Evolutionary conservation across 306 rosid species (phyloP).

Genomic region (Styphnolobium japonicum): DNA sequence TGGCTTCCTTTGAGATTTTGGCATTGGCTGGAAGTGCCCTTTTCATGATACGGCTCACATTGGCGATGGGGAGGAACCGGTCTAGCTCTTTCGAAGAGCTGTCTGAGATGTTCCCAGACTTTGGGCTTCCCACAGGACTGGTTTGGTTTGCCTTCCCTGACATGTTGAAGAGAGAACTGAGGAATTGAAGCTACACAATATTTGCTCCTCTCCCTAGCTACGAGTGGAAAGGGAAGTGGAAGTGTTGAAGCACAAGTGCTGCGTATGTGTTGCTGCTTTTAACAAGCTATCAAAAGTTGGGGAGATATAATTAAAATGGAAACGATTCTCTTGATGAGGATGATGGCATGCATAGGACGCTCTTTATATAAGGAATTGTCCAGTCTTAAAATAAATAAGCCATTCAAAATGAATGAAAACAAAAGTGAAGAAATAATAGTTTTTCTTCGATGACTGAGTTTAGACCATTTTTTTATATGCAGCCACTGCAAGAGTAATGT

Average conservation of each 20-base stretch:
- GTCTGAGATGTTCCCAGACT: conserved; percentile 65
- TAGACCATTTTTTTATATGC: not conserved
- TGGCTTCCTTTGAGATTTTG: conserved; percentile 83
- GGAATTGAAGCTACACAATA: conserved; percentile 7
- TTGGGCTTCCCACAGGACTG: conserved; percentile 74
- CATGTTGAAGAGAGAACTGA: conserved; percentile 36
- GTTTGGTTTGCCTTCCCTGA: conserved; percentile 51
- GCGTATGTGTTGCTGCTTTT: conserved; percentile 29
- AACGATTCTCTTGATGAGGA: conserved; percentile 27
- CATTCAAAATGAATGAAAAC: not conserved
- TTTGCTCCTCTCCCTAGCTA: not conserved
- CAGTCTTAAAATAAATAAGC: not conserved
- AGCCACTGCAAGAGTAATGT: not conserved
- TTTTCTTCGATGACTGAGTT: conserved; percentile 4
- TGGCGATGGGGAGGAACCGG: conserved; percentile 83
- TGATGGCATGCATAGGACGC: conserved; percentile 31
- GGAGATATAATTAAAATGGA: not conserved
- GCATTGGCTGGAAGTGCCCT: conserved; percentile 81
- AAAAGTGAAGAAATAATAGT: not conserved
- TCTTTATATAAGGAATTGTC: conserved; percentile 32
- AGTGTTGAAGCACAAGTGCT: not conserved
- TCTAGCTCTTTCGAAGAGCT: conserved; percentile 68
- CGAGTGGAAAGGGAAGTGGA: conserved; percentile 8
- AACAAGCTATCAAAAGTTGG: conserved; percentile 18
- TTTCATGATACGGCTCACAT: conserved; percentile 85